These are phyloP conservation scores for Rhodamnia rubescens DNA, from an alignment of 345 rosid genomes.

Conservation along the genomic window DNA sequence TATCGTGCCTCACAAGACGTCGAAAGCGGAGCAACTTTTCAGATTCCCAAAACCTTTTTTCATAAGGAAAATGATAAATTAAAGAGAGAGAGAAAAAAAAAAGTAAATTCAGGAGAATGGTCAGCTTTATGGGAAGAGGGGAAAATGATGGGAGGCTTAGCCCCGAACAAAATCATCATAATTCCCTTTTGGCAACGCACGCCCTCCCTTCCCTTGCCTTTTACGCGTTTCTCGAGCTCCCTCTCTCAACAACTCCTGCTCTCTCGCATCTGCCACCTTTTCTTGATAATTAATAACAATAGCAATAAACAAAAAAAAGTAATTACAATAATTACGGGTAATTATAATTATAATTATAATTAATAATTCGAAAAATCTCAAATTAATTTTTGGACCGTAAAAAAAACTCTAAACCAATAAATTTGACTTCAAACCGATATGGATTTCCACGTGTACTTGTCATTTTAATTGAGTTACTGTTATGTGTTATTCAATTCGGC, in stretches of 20 bases:
- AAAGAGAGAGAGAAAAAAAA: neutral
- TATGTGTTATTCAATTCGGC: too few species aligned
- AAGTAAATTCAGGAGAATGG: neutral
- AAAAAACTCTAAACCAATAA: too few species aligned
- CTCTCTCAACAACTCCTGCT: neutral
- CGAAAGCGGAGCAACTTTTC: neutral
- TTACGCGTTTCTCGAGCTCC: constrained; percentile 53
- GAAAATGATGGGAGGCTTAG: neutral
- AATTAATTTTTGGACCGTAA: too few species aligned
- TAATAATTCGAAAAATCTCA: too few species aligned
- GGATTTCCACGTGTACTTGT: too few species aligned
- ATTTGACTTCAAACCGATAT: too few species aligned
- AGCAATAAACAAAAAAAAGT: too few species aligned
- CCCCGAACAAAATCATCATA: constrained; percentile 3
- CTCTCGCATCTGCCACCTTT: neutral
- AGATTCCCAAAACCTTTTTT: neutral
- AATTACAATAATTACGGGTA: too few species aligned
- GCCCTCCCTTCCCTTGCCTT: constrained; percentile 57
- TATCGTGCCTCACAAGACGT: neutral
- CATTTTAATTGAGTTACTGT: too few species aligned
- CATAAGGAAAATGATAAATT: neutral
- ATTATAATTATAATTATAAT: too few species aligned
- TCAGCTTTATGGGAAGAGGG: neutral
- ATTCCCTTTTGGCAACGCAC: constrained; percentile 50
- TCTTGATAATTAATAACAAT: too few species aligned